A percentile compares a stretch with the other conserved stretches of the same genome.
phyloP scores from a whole-genome alignment of 345 rosid species.

The Pugionium cornutum region DNA sequence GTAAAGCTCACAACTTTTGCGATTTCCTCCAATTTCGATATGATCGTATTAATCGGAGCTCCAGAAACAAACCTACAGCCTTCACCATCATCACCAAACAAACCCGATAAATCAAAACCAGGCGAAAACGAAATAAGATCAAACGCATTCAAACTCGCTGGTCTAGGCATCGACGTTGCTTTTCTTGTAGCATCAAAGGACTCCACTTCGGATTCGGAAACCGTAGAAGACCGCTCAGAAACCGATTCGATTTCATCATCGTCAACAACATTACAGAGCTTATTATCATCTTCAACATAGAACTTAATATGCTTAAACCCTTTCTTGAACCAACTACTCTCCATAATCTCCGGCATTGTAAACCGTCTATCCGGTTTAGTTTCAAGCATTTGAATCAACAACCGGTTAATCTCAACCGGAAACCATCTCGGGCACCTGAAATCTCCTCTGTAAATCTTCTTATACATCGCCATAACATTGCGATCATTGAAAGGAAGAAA shows the following conservation, averaged over 20 bases:
- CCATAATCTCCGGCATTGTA: constrained; percentile 71
- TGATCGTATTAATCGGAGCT: constrained; percentile 60
- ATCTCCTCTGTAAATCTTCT: constrained; percentile 67
- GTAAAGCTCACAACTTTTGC: constrained; percentile 64
- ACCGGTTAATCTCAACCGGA: constrained; percentile 57
- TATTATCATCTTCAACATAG: constrained; percentile 52
- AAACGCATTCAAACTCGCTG: constrained; percentile 70
- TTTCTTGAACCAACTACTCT: constrained; percentile 71
- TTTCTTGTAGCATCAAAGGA: constrained; percentile 38
- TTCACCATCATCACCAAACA: constrained; percentile 69
- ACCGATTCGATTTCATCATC: constrained; percentile 44
- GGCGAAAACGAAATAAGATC: constrained; percentile 71
- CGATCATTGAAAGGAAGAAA: constrained; percentile 81
- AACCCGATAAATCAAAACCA: constrained; percentile 65
- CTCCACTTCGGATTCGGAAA: constrained; percentile 58
- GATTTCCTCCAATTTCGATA: constrained; percentile 70
- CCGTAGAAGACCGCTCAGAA: constrained; percentile 50
- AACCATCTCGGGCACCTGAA: constrained; percentile 79
- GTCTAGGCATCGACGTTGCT: constrained; percentile 49
- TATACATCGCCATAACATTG: constrained; percentile 74
- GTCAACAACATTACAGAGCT: constrained; percentile 44
- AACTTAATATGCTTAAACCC: constrained; percentile 67
- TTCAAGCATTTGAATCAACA: constrained; percentile 62
- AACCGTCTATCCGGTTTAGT: constrained; percentile 73
- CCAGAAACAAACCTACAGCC: constrained; percentile 62